Evolutionary conservation across 495 filamentous ascomycete genomes (phyloP), one percentile per base, ranked within the genome.

Genomic region (Talaromyces trachyspermus): DNA sequence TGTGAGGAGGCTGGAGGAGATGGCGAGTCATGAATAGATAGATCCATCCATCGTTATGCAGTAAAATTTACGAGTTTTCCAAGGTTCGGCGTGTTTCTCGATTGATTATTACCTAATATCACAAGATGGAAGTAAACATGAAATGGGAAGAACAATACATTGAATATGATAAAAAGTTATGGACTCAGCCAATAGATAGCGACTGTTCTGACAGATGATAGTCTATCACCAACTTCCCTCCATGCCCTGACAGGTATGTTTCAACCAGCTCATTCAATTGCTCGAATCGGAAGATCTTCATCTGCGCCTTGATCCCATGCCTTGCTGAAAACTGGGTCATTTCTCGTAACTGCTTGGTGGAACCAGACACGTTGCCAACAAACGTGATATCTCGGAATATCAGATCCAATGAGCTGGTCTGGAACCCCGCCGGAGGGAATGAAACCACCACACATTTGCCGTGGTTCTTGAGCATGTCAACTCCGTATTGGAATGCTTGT

Each of bases 1-100:
- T 14, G 62, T 72, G 46, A 61, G 62, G 62, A 37, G 46, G 20
- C 54, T 72, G 52, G 69, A 72, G 58, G 61, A 63, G 55, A 65
- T 59, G 60, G 66, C 62, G 37, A 54, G 57, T 44, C 56, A 43
- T 27, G 64, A 72, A 25, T 51, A 45, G 42, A n/a, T 15, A 15
- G 17, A 10, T 1, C 6, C 20, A 23, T 12, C 8, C 17, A 20
- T 20, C 23, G 19, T 11, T 4, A 3, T 39, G 1, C 8, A 40
- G 19, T 20, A 22, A n/a, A 24, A 24, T 8, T 40, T 20, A 20
- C 12, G 7, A 30, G 7, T 30, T 12, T 6, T 30, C 6, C 27
- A 30, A 12, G 7, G 27, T 30, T 12, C 6, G 6, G 27, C 6
- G 6, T 30, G 12, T 6, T 6, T 30, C 12, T 30, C 27, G 27